These are phyloP conservation scores for Plectosphaerella plurivora DNA, from an alignment of 2,329 filamentous ascomycete species.

Conservation along the genomic window DNA sequence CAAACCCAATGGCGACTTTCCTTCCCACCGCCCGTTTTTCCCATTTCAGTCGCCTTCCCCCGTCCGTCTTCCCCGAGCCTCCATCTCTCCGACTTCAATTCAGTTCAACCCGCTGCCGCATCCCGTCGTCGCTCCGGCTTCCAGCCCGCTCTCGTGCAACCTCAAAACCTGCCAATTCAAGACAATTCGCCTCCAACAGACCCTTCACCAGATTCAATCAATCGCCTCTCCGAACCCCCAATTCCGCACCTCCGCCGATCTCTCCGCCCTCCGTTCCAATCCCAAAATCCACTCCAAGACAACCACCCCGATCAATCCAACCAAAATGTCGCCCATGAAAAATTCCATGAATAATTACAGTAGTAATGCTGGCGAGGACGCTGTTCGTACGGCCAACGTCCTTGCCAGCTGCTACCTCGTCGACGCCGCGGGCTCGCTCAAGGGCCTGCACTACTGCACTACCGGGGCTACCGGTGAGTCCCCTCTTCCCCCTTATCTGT, in stretches of 20 bases:
- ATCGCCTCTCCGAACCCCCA: background rate
- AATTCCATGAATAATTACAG: slow-evolving; percentile 62
- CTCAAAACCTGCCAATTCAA: background rate
- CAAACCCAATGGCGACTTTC: background rate
- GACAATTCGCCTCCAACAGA: background rate
- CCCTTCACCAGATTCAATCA: background rate
- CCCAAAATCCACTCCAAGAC: slow-evolving; percentile 4
- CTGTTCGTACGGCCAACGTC: slow-evolving; percentile 64
- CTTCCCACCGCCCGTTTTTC: background rate
- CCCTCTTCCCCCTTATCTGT: background rate
- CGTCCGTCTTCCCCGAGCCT: background rate
- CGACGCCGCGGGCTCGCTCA: slow-evolving; percentile 66
- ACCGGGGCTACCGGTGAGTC: slow-evolving; percentile 72
- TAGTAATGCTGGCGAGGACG: slow-evolving; percentile 73
- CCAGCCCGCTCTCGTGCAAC: background rate
- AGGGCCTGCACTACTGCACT: slow-evolving; percentile 94
- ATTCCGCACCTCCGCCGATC: slow-evolving; percentile 3
- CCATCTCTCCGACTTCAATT: background rate
- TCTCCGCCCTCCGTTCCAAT: slow-evolving; percentile 9
- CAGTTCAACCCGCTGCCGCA: background rate
- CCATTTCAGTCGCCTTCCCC: background rate
- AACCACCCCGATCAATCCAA: background rate
- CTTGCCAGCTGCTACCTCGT: slow-evolving; percentile 91
- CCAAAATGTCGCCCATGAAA: slow-evolving; percentile 66
- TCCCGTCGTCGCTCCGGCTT: background rate